Conservation (phyloP, 768 basidiomycete species). For the Amanita pallidorosea region DNA sequence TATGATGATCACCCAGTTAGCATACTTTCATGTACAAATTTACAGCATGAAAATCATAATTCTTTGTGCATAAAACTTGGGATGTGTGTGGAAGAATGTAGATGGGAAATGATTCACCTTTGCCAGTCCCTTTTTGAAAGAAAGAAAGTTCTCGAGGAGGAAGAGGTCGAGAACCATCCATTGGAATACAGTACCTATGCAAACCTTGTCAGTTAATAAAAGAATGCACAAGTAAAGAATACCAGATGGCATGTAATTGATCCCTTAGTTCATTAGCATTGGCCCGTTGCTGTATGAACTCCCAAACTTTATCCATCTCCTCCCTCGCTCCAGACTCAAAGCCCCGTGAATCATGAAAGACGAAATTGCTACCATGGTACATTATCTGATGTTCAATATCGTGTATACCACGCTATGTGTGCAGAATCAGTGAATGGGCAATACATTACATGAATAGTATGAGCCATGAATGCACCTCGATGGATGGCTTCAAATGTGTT, state of each 20-base stretch:
- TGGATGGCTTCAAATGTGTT: not conserved
- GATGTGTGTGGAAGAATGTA: too few species aligned
- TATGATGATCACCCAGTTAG: not conserved
- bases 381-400: conserved; percentile 19
- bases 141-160: not conserved
- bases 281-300: too few species aligned
- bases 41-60: too few species aligned
- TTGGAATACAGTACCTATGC: not conserved
- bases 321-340: too few species aligned
- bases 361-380: conserved; percentile 21
- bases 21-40: not conserved
- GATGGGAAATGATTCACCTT: conserved; percentile 11
- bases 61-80: too few species aligned
- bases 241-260: too few species aligned
- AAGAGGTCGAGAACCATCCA: not conserved
- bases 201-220: not conserved
- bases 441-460: not conserved
- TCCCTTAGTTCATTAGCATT: too few species aligned
- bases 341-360: too few species aligned
- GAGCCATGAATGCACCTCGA: not conserved
- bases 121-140: conserved; percentile 6
- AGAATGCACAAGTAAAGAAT: not conserved
- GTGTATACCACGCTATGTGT: conserved; percentile 20
- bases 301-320: too few species aligned
- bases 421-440: conserved; percentile 1